These are phyloP conservation scores for Botryotinia globosa DNA, from an alignment of 2,329 filamentous ascomycete species.

Conservation along the genomic window DNA sequence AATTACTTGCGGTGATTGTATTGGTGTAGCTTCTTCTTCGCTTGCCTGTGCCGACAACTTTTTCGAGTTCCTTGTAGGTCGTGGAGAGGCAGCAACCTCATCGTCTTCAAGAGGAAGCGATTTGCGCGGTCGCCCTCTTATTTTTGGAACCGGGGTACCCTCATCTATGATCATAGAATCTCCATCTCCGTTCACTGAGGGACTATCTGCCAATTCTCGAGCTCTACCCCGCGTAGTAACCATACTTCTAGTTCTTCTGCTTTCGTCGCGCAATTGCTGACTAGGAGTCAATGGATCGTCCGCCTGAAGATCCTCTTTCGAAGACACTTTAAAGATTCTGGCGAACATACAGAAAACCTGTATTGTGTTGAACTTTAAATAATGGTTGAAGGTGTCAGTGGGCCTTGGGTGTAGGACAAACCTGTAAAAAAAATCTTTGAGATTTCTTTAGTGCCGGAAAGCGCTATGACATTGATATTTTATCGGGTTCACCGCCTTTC, in stretches of 20 bases:
- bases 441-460: conserved; percentile 13
- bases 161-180: conserved; percentile 23
- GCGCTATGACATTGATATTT: not conserved
- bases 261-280: conserved; percentile 18
- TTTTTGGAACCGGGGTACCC: conserved; percentile 20
- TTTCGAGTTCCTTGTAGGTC: conserved; percentile 32
- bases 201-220: conserved; percentile 15
- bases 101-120: conserved; percentile 16
- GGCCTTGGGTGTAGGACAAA: not conserved
- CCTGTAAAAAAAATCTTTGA: conserved; percentile 12
- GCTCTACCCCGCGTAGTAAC: conserved; percentile 28
- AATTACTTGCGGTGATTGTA: conserved; percentile 23
- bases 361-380: not conserved
- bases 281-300: conserved; percentile 19
- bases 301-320: conserved; percentile 27
- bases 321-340: conserved; percentile 30
- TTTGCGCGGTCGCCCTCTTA: conserved; percentile 21
- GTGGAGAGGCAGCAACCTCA: conserved; percentile 20
- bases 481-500: conserved; percentile 9
- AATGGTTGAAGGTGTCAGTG: not conserved
- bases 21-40: conserved; percentile 20
- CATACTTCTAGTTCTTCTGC: conserved; percentile 25
- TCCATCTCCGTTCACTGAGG: conserved; percentile 23
- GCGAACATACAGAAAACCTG: conserved; percentile 32
- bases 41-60: conserved; percentile 29